Evolutionary conservation across 73 alveolate species (phyloP), one percentile per base, ranked within the genome.

Genomic region (Paramecium sonneborni): DNA sequence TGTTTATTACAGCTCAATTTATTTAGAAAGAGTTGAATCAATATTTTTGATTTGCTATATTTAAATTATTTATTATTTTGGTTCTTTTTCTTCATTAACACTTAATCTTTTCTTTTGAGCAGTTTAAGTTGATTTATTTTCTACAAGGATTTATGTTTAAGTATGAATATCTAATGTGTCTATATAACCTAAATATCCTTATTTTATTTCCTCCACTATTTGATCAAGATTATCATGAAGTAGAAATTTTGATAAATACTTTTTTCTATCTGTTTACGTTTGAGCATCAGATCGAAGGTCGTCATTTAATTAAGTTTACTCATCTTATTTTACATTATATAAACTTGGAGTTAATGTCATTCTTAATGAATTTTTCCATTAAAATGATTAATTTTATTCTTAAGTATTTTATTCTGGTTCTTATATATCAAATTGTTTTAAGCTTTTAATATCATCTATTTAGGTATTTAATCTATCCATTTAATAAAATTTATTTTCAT

Each of bases 141-240:
- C 84, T 15, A 30, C 1, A 1, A 3, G 7, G 8, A 7, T 2
- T 2, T 62, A 21, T 3, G 46, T 62, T 6, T 62, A 28, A 30
- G 84, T 62, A 1, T 62, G 48, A 32, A 62, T 62, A 62, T 62
- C 84, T 5, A 5, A 1, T 62, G 84, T 62, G 12, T 62, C 84
- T 30, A 62, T 14, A n/a, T 30, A 62, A 12, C 84, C 84, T 62
- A 14, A 26, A 62, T 30, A 62, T 26, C 84, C 84, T 62, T 26
- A 26, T 62, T 62, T 62, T 5, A 62, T 62, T 62, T 62, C 84
- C 44, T 62, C 84, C 6, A 62, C 84, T 62, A 62, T 62, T 26
- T 62, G 18, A 62, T 62, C 84, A 12, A 62, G 44, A 14, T 62
- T 62, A 62, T 62, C 84, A 32, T 62, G 84, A 62, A 44, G 84